Conservation (phyloP, 2,329 filamentous ascomycete species). For the Colletotrichum melonis region DNA sequence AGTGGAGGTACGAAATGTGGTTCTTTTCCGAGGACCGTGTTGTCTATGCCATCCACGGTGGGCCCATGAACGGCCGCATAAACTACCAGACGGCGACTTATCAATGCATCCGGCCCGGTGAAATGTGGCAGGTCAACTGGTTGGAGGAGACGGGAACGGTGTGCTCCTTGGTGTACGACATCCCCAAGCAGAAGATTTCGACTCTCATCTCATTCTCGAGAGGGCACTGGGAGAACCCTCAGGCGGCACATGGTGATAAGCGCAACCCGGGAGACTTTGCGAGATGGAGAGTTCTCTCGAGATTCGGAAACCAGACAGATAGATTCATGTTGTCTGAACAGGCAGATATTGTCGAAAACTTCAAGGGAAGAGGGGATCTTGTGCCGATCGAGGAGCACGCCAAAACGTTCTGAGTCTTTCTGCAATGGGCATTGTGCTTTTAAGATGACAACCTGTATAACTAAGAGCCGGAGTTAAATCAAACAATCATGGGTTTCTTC, state of each 20-base stretch:
- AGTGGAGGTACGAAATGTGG: conserved; percentile 73
- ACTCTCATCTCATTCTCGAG: conserved; percentile 65
- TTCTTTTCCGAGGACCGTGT: conserved; percentile 65
- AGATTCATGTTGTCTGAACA: conserved; percentile 65
- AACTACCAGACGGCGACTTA: conserved; percentile 67
- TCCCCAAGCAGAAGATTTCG: conserved; percentile 58
- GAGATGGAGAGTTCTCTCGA: conserved; percentile 61
- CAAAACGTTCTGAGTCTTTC: conserved; percentile 8
- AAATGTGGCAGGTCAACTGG: conserved; percentile 71
- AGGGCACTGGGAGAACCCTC: conserved; percentile 64
- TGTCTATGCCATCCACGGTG: conserved; percentile 69
- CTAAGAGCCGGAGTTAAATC: not conserved
- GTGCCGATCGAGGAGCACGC: conserved; percentile 54
- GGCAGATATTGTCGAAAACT: conserved; percentile 61
- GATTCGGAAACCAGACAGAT: conserved; percentile 61
- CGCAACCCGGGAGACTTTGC: conserved; percentile 60
- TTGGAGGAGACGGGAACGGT: conserved; percentile 70
- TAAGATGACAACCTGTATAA: not conserved
- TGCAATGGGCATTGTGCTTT: not conserved
- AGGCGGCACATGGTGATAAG: conserved; percentile 67
- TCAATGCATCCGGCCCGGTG: conserved; percentile 67
- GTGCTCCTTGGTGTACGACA: conserved; percentile 66
- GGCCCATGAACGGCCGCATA: conserved; percentile 66
- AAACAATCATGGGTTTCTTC: not conserved
- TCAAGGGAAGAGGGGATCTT: conserved; percentile 60